Base-by-base conservation (phyloP, 495 filamentous ascomycete species). In the Chaetomium fimeti region DNA sequence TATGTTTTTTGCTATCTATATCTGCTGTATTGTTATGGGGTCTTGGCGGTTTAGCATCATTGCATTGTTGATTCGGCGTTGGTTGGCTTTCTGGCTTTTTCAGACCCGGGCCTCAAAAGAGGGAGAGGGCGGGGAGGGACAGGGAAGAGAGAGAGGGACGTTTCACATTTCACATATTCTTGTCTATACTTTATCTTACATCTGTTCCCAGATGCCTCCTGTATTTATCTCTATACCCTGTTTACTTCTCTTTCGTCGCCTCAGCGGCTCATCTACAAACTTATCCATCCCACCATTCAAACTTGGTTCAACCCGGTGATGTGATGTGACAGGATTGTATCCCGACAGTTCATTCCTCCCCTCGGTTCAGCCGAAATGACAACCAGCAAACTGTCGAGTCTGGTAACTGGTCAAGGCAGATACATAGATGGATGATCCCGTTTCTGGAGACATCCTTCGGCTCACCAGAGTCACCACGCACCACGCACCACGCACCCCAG, bases 11-110 rank as follows among this genome's bases (percentile, higher is more conserved):
- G 13, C 5, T 42, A 36, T 49, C 28, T 27, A 42, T 61, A 42
- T 28, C 8, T 38, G 28, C n/a, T 52, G 32, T 53, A 42, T 40
- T 52, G 28, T 11, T 42, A 61, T 25, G 28, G 59, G 48, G 43
- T 8, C 12, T 32, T 25, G 47, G 20, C 40, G 59, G 29, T 28
- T 52, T 4, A 40, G 47, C 59, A 61, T 61, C 47, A 52, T 52
- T 51, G 59, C 59, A 61, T 61, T 52, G 20, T 59, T 18, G 20
- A 42, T 48, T 0, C 13, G 59, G 59, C 59, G 59, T 53, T 29
- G 42, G 59, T 20, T n/a, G 40, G 47, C 4, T 25, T 52, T 52
- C 53, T 52, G 47, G 47, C 28, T 47, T 38, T 49, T 22, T 52
- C 3, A 15, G 13, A 13, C 36, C 11, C 0, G 47, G 28, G 32